These are phyloP conservation scores for Colletotrichum graminicola DNA, from an alignment of 2,329 filamentous ascomycete species.

Conservation along the genomic window DNA sequence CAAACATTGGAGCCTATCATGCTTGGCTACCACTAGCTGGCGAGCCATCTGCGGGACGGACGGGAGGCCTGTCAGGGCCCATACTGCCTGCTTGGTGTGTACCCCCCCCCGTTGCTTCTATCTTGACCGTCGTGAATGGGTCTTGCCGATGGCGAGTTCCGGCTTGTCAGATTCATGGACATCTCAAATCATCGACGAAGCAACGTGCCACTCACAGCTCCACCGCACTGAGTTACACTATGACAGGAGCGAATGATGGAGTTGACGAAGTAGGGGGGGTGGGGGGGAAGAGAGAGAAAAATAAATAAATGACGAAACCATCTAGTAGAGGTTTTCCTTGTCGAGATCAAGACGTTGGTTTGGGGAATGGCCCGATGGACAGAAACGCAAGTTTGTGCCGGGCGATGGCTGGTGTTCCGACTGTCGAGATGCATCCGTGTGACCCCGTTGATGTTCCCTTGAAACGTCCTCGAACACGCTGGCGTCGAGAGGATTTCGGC, in stretches of 20 bases:
- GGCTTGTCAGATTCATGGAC: slow-evolving; percentile 32
- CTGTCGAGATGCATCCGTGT: slow-evolving; percentile 3
- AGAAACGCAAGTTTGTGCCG: slow-evolving; percentile 4
- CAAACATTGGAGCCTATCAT: slow-evolving; percentile 33
- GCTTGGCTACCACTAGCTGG: slow-evolving; percentile 36
- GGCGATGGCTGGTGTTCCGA: slow-evolving; percentile 15
- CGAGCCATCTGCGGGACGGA: slow-evolving; percentile 23
- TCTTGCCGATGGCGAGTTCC: slow-evolving; percentile 39
- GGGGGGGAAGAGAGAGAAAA: too few species aligned
- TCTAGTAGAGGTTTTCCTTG: background rate
- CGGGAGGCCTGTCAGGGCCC: slow-evolving; percentile 36
- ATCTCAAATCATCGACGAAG: slow-evolving; percentile 17
- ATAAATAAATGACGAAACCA: too few species aligned
- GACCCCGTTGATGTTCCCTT: background rate
- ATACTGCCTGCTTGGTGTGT: slow-evolving; percentile 6
- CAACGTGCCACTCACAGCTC: slow-evolving; percentile 14
- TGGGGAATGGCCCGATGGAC: slow-evolving; percentile 30
- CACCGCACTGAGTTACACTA: slow-evolving; percentile 16
- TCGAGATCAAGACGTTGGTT: slow-evolving; percentile 12
- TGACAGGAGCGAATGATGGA: slow-evolving; percentile 4
- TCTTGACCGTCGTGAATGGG: slow-evolving; percentile 35
- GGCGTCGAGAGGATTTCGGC: slow-evolving; percentile 24
- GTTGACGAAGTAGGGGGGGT: too few species aligned
- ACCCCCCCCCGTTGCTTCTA: background rate
- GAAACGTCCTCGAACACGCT: slow-evolving; percentile 25